Base-by-base conservation (phyloP, 2,329 filamentous ascomycete species). In the Alternaria gaisen region DNA sequence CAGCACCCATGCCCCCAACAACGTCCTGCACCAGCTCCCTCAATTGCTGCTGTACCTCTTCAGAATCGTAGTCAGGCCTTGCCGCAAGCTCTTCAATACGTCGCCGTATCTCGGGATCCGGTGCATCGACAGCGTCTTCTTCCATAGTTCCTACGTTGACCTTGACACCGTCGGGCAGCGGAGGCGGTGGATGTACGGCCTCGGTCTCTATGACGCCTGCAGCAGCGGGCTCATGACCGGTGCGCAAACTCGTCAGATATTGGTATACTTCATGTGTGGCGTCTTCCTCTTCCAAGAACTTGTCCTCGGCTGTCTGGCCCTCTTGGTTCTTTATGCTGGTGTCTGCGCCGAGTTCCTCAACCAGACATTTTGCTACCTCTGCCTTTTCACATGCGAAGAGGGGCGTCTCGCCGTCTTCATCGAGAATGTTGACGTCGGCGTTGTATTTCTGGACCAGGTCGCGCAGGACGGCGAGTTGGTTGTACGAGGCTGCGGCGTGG, bases 401-500 rank as follows among this genome's bases (percentile, higher is more conserved):
- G n/a, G 94, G 91, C 1, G 94, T 97, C 80, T 99, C 95, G 58
- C 89, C 87, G 77, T 99, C 95, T 77, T 97, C 92, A 75, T 99
- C 95, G 67, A 86, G 87, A 53, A 97, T 83, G 76, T 97, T 90
- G 48, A 93, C 87, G 61, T 94, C 83, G 24, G 94, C 94, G 12
- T 88, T 81, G 79, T 94, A 92, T 34, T 94, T 91, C 47, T 83
- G 83, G 28, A 97, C 84, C 6, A 99, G 85, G 0, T 87, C 80
- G 61, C 91, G 90, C 16, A 97, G 85, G 16, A 99, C 88, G 56
- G 91, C 87, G 36, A 92, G 81, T 76, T 98, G 94, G 76, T 90
- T 91, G 84, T 98, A 99, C 69, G 94, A 97, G 18, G 92, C 90
- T 16, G 94, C 93, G 53, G 95, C 95, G 80, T 99, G 95, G 50